phyloP scores from a whole-genome alignment of 306 rosid genomes.

The Pyrus bretschneideri region DNA sequence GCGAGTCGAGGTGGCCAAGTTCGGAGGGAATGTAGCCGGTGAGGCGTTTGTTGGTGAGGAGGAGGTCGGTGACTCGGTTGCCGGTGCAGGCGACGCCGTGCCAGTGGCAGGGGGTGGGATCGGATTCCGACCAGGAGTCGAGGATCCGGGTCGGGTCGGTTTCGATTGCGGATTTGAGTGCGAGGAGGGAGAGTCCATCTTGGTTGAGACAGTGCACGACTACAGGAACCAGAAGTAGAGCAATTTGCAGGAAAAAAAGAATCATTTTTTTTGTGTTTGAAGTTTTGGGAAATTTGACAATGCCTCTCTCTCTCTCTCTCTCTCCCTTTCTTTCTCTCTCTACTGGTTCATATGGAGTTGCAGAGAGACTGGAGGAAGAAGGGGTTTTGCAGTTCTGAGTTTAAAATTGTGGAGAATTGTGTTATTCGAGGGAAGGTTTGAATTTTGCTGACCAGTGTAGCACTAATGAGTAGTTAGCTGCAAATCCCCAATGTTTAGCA shows the following conservation, averaged over 20 bases:
- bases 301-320: background rate
- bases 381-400: background rate
- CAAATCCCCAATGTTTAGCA: background rate
- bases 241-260: background rate
- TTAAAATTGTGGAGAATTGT: constrained; percentile 9
- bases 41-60: constrained; percentile 44
- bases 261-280: background rate
- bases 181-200: constrained; percentile 78
- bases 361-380: background rate
- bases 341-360: constrained; percentile 13
- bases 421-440: constrained; percentile 46
- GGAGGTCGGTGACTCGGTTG: constrained; percentile 51
- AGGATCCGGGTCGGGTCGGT: constrained; percentile 47
- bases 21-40: constrained; percentile 75
- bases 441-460: constrained; percentile 20
- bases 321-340: background rate
- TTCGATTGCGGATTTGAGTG: constrained; percentile 70
- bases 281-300: background rate
- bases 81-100: constrained; percentile 47
- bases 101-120: constrained; percentile 72
- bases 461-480: background rate
- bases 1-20: constrained; percentile 52
- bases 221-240: background rate
- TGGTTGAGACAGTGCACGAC: constrained; percentile 37
- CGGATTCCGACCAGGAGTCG: constrained; percentile 56